Conservation (phyloP, 352 stramenopile species). For the Globisporangium orthogonon region DNA sequence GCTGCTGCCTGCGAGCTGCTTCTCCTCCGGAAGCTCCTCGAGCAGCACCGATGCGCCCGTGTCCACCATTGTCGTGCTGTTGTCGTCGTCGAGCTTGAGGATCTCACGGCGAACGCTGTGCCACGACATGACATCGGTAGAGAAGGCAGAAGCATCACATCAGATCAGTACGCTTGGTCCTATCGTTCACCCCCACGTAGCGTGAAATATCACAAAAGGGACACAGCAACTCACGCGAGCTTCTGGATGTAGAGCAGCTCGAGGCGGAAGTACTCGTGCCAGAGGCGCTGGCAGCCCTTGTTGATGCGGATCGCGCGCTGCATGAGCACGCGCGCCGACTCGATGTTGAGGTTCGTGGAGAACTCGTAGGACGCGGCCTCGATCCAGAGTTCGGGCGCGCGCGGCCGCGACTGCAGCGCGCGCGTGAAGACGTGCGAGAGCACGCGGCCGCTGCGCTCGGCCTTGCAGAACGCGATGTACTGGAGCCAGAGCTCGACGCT, state of each 20-base stretch:
- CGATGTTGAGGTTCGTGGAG: slow-evolving; percentile 75
- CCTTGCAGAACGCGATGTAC: slow-evolving; percentile 86
- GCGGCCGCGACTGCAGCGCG: slow-evolving; percentile 83
- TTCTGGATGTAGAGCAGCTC: slow-evolving; percentile 91
- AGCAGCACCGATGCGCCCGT: slow-evolving; percentile 39
- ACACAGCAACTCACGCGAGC: slow-evolving; percentile 28
- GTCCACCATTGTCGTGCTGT: slow-evolving; percentile 14
- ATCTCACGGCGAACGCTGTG: slow-evolving; percentile 66
- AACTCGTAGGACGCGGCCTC: slow-evolving; percentile 90
- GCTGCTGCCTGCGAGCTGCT: slow-evolving; percentile 14
- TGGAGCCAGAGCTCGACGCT: slow-evolving; percentile 89
- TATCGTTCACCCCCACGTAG: too few species aligned
- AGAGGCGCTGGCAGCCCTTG: slow-evolving; percentile 69
- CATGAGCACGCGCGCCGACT: slow-evolving; percentile 87
- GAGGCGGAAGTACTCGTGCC: slow-evolving; percentile 89
- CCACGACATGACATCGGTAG: neutral
- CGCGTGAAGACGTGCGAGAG: slow-evolving; percentile 78
- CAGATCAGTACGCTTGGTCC: too few species aligned
- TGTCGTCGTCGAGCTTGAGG: slow-evolving; percentile 59
- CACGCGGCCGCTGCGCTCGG: slow-evolving; percentile 57
- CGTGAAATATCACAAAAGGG: too few species aligned
- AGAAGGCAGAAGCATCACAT: too few species aligned
- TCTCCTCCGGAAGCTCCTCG: slow-evolving; percentile 53
- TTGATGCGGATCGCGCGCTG: slow-evolving; percentile 91
- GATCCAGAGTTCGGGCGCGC: slow-evolving; percentile 86